Conservation (phyloP, 768 basidiomycete species). For the Candolleomyces aberdarensis region DNA sequence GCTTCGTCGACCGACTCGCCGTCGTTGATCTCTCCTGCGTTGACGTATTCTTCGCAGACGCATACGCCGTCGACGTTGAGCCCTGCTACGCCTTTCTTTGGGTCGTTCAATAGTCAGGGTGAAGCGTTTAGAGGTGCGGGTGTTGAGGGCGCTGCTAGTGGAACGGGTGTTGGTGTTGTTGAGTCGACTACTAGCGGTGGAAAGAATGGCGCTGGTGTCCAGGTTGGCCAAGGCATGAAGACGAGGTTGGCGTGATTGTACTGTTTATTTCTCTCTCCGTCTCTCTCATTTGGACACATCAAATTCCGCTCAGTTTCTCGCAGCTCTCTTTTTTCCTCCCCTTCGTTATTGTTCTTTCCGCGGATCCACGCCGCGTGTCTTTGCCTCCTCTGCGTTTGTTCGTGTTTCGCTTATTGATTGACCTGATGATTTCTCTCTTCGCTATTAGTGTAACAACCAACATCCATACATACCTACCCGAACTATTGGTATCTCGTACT, state of each 20-base stretch:
- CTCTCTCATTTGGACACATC: not conserved
- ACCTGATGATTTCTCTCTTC: no score
- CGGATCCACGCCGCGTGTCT: no score
- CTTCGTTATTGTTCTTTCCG: no score
- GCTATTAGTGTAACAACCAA: no score
- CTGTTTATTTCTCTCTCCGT: not conserved
- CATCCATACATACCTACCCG: no score
- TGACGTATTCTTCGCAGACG: conserved; percentile 63
- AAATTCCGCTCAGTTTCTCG: no score
- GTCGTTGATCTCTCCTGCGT: conserved; percentile 59
- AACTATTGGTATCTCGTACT: no score
- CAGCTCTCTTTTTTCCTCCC: no score
- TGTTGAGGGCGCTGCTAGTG: not conserved
- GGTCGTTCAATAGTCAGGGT: conserved; percentile 43
- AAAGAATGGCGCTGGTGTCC: no score
- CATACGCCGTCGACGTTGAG: conserved; percentile 64
- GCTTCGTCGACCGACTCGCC: conserved; percentile 25
- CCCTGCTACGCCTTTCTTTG: conserved; percentile 71
- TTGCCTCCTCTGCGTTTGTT: no score
- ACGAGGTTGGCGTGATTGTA: not conserved
- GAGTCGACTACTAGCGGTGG: not conserved
- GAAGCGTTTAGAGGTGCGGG: conserved; percentile 25
- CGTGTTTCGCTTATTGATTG: no score
- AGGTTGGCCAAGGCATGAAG: not conserved
- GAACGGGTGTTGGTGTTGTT: not conserved